Base-by-base conservation (phyloP, 1,139 yeast genomes). In the Kurtzmaniella quercitrusa region DNA sequence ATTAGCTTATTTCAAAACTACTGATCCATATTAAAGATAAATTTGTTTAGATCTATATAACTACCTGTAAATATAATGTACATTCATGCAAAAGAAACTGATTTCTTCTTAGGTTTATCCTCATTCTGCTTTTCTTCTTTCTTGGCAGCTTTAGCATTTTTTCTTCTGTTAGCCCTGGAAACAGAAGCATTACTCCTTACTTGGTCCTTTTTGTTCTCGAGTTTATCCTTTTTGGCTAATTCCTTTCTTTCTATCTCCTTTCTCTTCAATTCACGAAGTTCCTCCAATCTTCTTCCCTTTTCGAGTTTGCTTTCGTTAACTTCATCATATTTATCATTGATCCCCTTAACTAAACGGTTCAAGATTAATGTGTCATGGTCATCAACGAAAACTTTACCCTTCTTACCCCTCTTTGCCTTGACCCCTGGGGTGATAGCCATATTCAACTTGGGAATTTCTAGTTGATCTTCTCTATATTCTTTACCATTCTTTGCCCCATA, bases 281-380 rank as follows among this genome's bases (percentile, higher is more conserved):
- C 95, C 62, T 93, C 98, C 42, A 93, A 72, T 62, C 95, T 83
- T 57, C 89, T 79, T 2, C 95, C 83, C 60, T 87, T 87, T 60
- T 93, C 98, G 48, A 93, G 71, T 63, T 90, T 91, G 53, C 95
- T 85, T 57, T 94, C 96, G 56, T 86, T 84, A n/a, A 81, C 79
- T 42, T 80, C 76, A 55, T 91, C 97, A 52, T 83, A 76, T 49
- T 83, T 80, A 58, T 90, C 95, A 54, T 90, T 89, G 43, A 93
- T 90, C 27, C 85, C 79, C 55, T 81, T 82, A 42, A 90, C 81
- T 50, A 93, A 73, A 62, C 95, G 75, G 49, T 73, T 78, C 59
- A 83, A 55, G 41, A 80, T 75, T 56, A 86, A 67, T 29, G 81
- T 63, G 57, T 87, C 93, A 49, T 79, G 73, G 58, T 87, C 94